A percentile compares a stretch with the other conserved stretches of the same genome.
These are phyloP conservation scores for Vaccinium vitisidaea DNA, from an alignment of 148 eudicot genomes.

Conservation along the genomic window DNA sequence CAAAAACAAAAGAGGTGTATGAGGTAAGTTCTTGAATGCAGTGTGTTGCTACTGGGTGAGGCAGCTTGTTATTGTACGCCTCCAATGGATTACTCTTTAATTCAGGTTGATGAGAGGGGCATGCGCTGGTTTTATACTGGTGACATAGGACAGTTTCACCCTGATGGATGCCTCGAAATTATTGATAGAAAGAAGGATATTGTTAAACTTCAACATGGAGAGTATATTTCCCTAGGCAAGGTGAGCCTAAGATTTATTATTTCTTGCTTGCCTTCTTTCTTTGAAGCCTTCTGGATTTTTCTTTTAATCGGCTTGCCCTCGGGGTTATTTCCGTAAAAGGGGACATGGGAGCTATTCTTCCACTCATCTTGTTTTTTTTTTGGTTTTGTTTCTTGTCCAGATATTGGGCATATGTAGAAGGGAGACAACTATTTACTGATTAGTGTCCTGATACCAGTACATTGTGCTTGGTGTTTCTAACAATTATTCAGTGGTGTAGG, in stretches of 20 bases:
- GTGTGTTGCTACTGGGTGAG: background rate
- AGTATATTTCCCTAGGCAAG: slow-evolving; percentile 94
- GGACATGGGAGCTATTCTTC: background rate
- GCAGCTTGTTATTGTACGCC: background rate
- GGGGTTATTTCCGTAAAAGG: background rate
- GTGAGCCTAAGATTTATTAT: slow-evolving; percentile 24
- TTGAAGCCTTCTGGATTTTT: no score
- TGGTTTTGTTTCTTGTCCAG: no score
- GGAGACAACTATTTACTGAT: no score
- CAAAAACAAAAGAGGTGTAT: slow-evolving; percentile 82
- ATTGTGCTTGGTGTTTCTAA: background rate
- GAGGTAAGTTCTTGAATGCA: slow-evolving; percentile 42
- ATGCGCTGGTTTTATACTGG: slow-evolving; percentile 95
- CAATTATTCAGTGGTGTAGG: background rate
- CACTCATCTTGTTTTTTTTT: background rate
- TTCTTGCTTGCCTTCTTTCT: background rate
- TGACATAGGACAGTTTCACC: slow-evolving; percentile 86
- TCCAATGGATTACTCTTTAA: background rate
- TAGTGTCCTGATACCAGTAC: no score
- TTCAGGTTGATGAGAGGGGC: slow-evolving; percentile 82
- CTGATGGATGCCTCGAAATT: slow-evolving; percentile 96
- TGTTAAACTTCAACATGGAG: slow-evolving; percentile 98
- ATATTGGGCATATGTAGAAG: no score
- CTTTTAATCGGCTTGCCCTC: no score
- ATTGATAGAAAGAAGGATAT: slow-evolving; percentile 97